These are phyloP conservation scores for Trichoderma erinaceum DNA, from an alignment of 495 filamentous ascomycete genomes.

Conservation along the genomic window DNA sequence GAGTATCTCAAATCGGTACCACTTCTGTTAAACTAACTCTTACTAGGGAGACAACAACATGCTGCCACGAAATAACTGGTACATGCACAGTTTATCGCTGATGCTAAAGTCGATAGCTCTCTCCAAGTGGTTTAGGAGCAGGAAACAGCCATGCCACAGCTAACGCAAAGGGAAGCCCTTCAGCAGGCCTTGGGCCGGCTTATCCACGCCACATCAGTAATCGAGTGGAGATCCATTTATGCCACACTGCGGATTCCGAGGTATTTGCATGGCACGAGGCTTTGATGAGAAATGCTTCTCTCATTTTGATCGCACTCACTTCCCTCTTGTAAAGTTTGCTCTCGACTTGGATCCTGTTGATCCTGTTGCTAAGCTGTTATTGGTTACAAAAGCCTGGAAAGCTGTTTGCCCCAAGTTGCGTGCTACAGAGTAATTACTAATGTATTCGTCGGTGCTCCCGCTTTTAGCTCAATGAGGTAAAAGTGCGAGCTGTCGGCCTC, in stretches of 20 bases:
- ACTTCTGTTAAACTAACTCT: no score
- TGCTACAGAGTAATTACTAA: background rate
- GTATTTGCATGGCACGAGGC: background rate
- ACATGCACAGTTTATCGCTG: no score
- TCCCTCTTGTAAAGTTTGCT: background rate
- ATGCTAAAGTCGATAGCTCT: no score
- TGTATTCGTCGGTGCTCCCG: background rate
- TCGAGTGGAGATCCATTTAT: background rate
- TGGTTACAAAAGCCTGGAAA: background rate
- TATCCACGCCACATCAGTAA: background rate
- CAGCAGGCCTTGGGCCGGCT: background rate
- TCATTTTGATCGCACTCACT: background rate
- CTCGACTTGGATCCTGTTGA: background rate
- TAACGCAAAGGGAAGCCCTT: background rate
- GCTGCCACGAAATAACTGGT: no score
- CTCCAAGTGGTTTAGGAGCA: background rate
- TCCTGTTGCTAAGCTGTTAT: background rate
- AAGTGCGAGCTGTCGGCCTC: background rate
- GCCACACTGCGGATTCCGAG: background rate
- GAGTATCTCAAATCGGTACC: no score
- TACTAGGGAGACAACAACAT: no score
- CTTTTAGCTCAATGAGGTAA: constrained; percentile 3
- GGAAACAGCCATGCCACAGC: background rate
- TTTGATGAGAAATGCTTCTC: background rate
- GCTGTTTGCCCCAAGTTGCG: no score